phyloP scores from a whole-genome alignment of 345 rosid genomes.

The Cardamine chenopodiifolia region DNA sequence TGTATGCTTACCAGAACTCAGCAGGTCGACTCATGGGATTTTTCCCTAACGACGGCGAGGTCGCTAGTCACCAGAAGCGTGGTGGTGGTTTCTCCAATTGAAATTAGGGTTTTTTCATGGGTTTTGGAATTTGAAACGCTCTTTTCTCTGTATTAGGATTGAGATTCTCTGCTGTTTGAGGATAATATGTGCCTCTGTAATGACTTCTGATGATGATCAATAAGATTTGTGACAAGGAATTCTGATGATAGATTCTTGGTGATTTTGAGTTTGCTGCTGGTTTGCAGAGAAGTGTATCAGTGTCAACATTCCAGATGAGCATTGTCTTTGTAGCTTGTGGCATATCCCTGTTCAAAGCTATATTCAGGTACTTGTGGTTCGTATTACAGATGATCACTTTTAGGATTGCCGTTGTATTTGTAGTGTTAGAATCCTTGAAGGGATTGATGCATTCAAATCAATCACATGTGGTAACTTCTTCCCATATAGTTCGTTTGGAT shows the following conservation, averaged over 20 bases:
- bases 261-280: constrained; percentile 5
- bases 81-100: constrained; percentile 46
- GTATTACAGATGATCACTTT: background rate
- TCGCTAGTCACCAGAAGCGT: constrained; percentile 66
- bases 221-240: background rate
- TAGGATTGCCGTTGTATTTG: background rate
- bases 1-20: constrained; percentile 99
- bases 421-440: background rate
- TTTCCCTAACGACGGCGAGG: constrained; percentile 89
- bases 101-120: constrained; percentile 10
- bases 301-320: constrained; percentile 7
- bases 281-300: constrained; percentile 10
- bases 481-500: background rate
- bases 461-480: constrained; percentile 8
- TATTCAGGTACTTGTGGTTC: background rate
- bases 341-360: background rate
- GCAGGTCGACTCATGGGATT: constrained; percentile 95
- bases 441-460: background rate
- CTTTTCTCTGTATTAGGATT: background rate
- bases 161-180: constrained; percentile 26
- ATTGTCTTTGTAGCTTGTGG: constrained; percentile 1
- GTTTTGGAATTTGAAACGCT: background rate
- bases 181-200: constrained; percentile 29
- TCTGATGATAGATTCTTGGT: background rate
- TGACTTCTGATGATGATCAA: constrained; percentile 8